Base-by-base conservation (phyloP, 192 early-diverging fungal species). In the Coemansia sp. region DNA sequence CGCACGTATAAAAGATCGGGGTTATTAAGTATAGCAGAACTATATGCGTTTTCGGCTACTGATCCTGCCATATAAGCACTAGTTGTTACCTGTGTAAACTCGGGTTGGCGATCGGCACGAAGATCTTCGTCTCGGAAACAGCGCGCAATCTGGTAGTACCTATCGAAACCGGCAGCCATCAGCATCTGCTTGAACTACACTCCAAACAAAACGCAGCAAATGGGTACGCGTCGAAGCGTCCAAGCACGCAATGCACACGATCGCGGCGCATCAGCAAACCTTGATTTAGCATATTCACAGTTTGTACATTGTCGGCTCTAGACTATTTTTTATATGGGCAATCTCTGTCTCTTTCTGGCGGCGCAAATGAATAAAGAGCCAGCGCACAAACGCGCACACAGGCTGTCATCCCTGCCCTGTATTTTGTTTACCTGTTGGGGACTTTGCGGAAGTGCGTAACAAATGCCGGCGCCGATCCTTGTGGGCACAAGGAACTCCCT, bases 401-500 rank as follows among this genome's bases (percentile, higher is more conserved):
- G n/a, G n/a, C n/a, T n/a, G n/a, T n/a, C n/a, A n/a, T n/a, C n/a
- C n/a, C n/a, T n/a, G n/a, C n/a, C n/a, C n/a, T n/a, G n/a, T n/a
- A n/a, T n/a, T 32, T 32, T 8, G 11, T 32, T 19, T 81, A 80
- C 84, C 71, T 89, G 88, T 55, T 96, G 93, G 24, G 93, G 93
- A 56, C 86, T 88, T 56, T 96, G 93, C 10, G 93, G 85, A 18
- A 96, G 78, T 0, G 93, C 91, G 49, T 92, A 96, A 51, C 91
- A 93, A 17, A 64, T 44, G 23, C 86, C 88, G 20, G 61, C 54
- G 28, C 40, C 58, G 25, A 78, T 73, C 27, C 91, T 72, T 7
- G 93, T 96, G 4, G 93, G 93, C 1, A 96, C 93, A n/a, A 96
- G 73, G 55, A 91, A 96, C 67, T 96, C 93, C 9, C 93, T 72